phyloP scores from a whole-genome alignment of 306 rosid genomes.

The Hylodesmum podocarpum region DNA sequence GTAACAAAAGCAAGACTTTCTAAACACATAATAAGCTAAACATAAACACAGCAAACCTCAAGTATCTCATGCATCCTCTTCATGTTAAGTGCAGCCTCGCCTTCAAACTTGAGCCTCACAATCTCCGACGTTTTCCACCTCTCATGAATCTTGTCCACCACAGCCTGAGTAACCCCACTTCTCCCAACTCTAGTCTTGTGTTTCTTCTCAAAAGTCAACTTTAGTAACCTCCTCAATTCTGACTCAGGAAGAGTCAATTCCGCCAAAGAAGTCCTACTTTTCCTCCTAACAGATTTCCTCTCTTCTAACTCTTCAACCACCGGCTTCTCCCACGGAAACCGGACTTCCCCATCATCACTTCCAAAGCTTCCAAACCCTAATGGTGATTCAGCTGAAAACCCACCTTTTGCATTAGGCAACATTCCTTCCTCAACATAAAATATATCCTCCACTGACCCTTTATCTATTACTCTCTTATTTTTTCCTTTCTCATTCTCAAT shows the following conservation, averaged over 20 bases:
- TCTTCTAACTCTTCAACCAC: slow-evolving; percentile 44
- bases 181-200: slow-evolving; percentile 92
- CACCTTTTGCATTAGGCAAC: slow-evolving; percentile 83
- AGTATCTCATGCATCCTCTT: slow-evolving; percentile 91
- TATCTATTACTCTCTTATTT: slow-evolving; percentile 57
- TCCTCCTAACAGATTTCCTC: slow-evolving; percentile 39
- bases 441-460: slow-evolving; percentile 92
- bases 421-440: slow-evolving; percentile 83
- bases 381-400: slow-evolving; percentile 68
- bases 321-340: slow-evolving; percentile 96
- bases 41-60: slow-evolving; percentile 70
- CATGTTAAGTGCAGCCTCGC: slow-evolving; percentile 95
- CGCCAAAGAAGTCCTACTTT: slow-evolving; percentile 65
- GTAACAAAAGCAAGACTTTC: not conserved
- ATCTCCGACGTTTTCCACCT: slow-evolving; percentile 83
- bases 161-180: slow-evolving; percentile 81
- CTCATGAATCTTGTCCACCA: slow-evolving; percentile 87
- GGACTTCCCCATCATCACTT: slow-evolving; percentile 64
- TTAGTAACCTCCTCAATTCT: slow-evolving; percentile 79
- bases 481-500: slow-evolving; percentile 34
- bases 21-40: slow-evolving; percentile 14
- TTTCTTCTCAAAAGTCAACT: slow-evolving; percentile 82
- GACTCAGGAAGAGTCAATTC: slow-evolving; percentile 92
- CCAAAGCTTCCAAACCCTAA: slow-evolving; percentile 69
- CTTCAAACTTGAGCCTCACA: slow-evolving; percentile 87